phyloP scores from a whole-genome alignment of 352 stramenopile species.

The Pythium folliculosum region DNA sequence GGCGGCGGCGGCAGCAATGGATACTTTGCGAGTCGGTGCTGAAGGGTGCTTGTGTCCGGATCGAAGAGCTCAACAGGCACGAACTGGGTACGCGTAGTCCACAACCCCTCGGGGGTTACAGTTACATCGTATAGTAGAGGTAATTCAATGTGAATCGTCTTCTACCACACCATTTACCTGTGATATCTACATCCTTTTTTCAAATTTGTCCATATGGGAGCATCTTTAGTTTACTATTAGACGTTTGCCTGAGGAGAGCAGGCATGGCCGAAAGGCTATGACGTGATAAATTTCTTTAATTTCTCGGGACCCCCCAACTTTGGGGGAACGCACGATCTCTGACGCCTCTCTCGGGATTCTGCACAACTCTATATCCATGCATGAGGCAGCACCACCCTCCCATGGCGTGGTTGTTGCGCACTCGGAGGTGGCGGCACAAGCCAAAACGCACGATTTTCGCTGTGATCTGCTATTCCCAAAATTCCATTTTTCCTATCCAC shows the following conservation, averaged over 20 bases:
- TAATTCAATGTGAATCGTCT: not conserved
- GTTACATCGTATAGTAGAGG: slow-evolving; percentile 1
- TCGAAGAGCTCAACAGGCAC: not conserved
- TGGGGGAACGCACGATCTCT: slow-evolving; percentile 21
- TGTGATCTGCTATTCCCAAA: too few relatives aligned
- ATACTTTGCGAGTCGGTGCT: not conserved
- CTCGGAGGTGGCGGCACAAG: too few relatives aligned
- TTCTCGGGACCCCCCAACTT: slow-evolving; percentile 68
- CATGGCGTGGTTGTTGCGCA: too few relatives aligned
- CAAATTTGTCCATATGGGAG: slow-evolving; percentile 12
- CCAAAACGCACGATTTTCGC: too few relatives aligned
- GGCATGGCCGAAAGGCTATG: slow-evolving; percentile 65
- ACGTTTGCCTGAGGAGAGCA: not conserved
- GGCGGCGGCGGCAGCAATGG: not conserved
- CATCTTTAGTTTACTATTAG: not conserved
- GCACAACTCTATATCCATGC: too few relatives aligned
- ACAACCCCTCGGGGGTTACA: not conserved
- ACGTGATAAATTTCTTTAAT: slow-evolving; percentile 91
- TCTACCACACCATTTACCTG: slow-evolving; percentile 3
- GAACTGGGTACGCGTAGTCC: not conserved
- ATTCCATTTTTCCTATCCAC: too few relatives aligned
- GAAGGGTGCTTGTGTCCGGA: not conserved
- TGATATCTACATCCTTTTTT: not conserved
- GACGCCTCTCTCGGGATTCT: too few relatives aligned
- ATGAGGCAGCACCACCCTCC: too few relatives aligned